Conservation (phyloP, 139 green algal species). For the Chlorella sp. region DNA sequence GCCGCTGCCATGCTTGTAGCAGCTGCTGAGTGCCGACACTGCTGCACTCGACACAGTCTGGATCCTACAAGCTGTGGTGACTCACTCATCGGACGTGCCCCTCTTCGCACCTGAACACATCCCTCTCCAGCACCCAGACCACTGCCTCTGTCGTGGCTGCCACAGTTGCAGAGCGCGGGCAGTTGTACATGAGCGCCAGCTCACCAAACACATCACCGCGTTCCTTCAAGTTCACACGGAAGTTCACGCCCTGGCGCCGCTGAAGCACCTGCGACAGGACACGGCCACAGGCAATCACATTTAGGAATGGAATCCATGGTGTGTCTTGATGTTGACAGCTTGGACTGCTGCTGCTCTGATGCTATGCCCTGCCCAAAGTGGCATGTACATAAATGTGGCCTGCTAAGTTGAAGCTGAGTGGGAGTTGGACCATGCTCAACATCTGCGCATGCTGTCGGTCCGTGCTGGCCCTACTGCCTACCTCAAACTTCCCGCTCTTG, state of each 20-base stretch:
- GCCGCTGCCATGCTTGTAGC: too few species aligned
- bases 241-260: conserved; percentile 73
- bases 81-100: too few species aligned
- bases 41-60: too few species aligned
- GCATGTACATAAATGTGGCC: too few species aligned
- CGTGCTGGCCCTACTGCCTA: conserved; percentile 10
- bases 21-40: too few species aligned
- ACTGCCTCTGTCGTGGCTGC: conserved; percentile 71
- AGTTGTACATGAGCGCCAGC: conserved; percentile 87
- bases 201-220: conserved; percentile 86
- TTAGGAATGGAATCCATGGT: too few species aligned
- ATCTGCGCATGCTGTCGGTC: background rate
- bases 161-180: conserved; percentile 79
- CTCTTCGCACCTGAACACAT: conserved; percentile 59
- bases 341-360: too few species aligned
- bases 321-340: too few species aligned
- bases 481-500: conserved; percentile 89
- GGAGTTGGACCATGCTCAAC: background rate
- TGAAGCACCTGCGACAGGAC: conserved; percentile 61
- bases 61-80: too few species aligned
- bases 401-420: too few species aligned
- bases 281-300: background rate
- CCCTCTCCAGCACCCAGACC: conserved; percentile 88
- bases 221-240: conserved; percentile 86
- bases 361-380: too few species aligned